These are phyloP conservation scores for Fonsecaea nubica DNA, from an alignment of 2,329 filamentous ascomycete species.

Conservation along the genomic window DNA sequence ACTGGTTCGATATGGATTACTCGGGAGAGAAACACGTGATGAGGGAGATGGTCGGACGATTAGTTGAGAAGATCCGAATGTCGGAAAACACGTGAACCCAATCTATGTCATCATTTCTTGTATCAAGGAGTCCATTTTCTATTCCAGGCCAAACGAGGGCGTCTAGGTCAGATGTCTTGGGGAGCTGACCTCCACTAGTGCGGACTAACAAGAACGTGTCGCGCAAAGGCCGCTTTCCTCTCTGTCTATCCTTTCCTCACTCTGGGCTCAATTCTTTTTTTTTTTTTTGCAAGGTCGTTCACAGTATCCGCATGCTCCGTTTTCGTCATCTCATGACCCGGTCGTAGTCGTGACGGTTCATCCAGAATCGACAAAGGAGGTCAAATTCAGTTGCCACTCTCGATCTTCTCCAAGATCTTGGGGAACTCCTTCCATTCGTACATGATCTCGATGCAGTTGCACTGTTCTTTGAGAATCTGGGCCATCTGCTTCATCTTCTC, in stretches of 20 bases:
- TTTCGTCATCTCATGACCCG: conserved; percentile 2
- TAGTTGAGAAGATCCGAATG: conserved; percentile 28
- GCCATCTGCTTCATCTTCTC: conserved; percentile 76
- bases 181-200: neutral
- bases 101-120: neutral
- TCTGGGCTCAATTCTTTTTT: conserved; percentile 3
- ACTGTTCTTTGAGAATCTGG: conserved; percentile 68
- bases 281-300: conserved; percentile 1
- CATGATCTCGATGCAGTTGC: conserved; percentile 57
- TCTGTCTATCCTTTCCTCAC: conserved; percentile 1
- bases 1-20: conserved; percentile 42
- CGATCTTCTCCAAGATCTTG: conserved; percentile 53
- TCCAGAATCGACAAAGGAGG: neutral
- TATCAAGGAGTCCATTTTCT: conserved; percentile 12
- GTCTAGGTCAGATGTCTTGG: neutral
- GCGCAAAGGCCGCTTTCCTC: neutral
- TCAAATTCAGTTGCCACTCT: conserved; percentile 35
- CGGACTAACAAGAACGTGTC: neutral
- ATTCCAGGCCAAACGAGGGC: conserved; percentile 15
- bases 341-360: neutral
- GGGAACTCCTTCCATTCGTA: conserved; percentile 57
- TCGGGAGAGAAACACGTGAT: conserved; percentile 54
- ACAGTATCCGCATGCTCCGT: neutral
- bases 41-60: conserved; percentile 47
- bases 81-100: neutral